Percentiles rank a stretch among this genome's conserved stretches.
Evolutionary conservation across 495 filamentous ascomycete genomes (phyloP).

Genomic region (Margaritispora aquatica): DNA sequence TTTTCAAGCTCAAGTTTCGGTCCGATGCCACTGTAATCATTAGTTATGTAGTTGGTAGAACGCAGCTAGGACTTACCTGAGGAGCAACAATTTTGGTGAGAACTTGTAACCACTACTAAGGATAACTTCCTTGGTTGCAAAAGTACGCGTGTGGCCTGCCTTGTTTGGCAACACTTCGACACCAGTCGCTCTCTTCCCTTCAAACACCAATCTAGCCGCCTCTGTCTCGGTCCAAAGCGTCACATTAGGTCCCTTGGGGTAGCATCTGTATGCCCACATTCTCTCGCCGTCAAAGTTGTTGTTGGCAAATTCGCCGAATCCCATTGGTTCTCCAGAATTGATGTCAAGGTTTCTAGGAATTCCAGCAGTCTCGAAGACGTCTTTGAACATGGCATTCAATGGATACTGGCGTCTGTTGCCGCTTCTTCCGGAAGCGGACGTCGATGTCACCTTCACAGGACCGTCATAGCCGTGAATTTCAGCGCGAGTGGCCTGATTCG

Average conservation of each 20-base stretch:
- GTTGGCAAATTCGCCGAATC: neutral
- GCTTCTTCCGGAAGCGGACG: neutral
- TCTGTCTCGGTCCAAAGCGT: neutral
- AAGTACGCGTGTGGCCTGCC: neutral
- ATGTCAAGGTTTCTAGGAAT: neutral
- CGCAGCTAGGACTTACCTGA: neutral
- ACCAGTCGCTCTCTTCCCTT: neutral
- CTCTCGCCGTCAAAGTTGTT: slow-evolving; percentile 4
- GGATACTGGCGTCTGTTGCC: neutral
- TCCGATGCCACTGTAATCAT: slow-evolving; percentile 45
- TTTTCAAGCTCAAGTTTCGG: slow-evolving; percentile 38
- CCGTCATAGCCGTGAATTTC: slow-evolving; percentile 1
- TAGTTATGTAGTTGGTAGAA: neutral
- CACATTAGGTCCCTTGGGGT: neutral
- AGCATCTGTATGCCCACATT: neutral
- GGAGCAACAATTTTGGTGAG: neutral
- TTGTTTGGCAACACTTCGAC: neutral
- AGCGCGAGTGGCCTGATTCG: neutral
- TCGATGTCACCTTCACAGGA: slow-evolving; percentile 1
- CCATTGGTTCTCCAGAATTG: neutral
- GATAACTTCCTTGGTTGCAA: neutral
- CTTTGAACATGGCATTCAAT: neutral
- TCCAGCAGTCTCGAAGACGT: neutral
- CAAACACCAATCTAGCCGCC: neutral
- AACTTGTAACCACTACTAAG: neutral